phyloP scores from a whole-genome alignment of 768 basidiomycete genomes.

The Crucibulum laeve region DNA sequence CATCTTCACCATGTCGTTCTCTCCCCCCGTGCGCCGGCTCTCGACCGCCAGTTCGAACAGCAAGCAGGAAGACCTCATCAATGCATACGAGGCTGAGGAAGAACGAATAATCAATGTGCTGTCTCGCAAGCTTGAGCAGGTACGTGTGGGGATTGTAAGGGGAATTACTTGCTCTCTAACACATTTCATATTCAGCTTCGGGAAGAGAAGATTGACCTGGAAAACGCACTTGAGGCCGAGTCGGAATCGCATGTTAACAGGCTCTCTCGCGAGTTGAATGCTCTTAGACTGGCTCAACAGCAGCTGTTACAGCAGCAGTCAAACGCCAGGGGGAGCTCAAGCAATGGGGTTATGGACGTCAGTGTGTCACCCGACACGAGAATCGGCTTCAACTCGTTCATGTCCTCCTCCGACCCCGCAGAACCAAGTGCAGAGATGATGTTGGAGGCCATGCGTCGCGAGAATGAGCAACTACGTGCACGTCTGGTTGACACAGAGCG shows the following conservation, averaged over 20 bases:
- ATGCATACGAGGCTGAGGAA: constrained; percentile 88
- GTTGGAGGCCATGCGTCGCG: constrained; percentile 70
- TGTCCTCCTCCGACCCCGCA: constrained; percentile 18
- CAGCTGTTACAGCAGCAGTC: constrained; percentile 29
- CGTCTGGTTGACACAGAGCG: constrained; percentile 71
- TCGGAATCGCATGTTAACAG: constrained; percentile 82
- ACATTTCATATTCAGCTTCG: constrained; percentile 44
- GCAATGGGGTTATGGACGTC: constrained; percentile 11
- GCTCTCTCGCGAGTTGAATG: constrained; percentile 65
- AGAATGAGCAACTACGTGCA: constrained; percentile 72
- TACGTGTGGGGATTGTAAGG: constrained; percentile 20
- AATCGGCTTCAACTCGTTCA: constrained; percentile 22
- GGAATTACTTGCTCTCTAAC: constrained; percentile 1
- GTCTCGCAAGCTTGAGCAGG: constrained; percentile 82
- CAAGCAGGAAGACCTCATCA: constrained; percentile 75
- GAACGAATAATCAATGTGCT: constrained; percentile 83
- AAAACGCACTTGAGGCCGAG: constrained; percentile 81
- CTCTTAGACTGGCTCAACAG: constrained; percentile 56
- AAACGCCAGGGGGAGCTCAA: constrained; percentile 15
- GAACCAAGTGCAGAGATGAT: constrained; percentile 52
- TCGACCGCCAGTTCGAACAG: constrained; percentile 50
- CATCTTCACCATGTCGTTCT: constrained; percentile 28
- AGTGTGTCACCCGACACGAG: constrained; percentile 29
- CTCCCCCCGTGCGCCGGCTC: constrained; percentile 58
- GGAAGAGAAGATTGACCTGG: constrained; percentile 81